phyloP scores from a whole-genome alignment of 192 early-diverging fungal species.

The Backusella tarrabulga region DNA sequence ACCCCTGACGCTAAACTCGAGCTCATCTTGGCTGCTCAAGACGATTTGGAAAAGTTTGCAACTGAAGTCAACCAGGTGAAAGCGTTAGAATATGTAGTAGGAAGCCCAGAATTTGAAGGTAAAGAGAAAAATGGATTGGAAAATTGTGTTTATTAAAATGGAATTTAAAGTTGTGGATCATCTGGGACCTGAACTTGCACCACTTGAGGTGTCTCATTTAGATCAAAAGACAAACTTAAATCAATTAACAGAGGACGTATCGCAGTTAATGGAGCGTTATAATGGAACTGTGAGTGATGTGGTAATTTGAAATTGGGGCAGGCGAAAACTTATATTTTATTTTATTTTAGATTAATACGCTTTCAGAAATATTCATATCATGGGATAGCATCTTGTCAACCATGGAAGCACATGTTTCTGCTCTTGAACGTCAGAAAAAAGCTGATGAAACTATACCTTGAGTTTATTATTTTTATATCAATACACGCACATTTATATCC shows the following conservation, averaged over 20 bases:
- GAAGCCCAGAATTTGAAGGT: constrained; percentile 38
- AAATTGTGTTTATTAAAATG: neutral
- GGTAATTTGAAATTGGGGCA: no score
- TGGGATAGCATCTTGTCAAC: constrained; percentile 44
- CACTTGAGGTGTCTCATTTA: constrained; percentile 31
- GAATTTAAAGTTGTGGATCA: constrained; percentile 26
- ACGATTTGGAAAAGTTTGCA: constrained; percentile 37
- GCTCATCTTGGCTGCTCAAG: constrained; percentile 32
- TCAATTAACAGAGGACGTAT: constrained; percentile 29
- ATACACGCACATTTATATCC: neutral
- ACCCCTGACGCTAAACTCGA: constrained; percentile 41
- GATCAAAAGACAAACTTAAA: constrained; percentile 29
- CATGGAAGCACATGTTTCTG: constrained; percentile 37
- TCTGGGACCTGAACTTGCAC: constrained; percentile 27
- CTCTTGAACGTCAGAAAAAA: constrained; percentile 29
- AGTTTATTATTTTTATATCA: neutral
- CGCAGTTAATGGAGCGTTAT: constrained; percentile 41
- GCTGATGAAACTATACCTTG: constrained; percentile 7
- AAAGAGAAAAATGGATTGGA: neutral
- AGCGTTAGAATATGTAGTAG: constrained; percentile 38
- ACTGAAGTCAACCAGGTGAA: constrained; percentile 40
- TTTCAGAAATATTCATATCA: constrained; percentile 48
- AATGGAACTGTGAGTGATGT: constrained; percentile 34
- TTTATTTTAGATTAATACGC: constrained; percentile 38
- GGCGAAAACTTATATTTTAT: neutral